Conservation (phyloP, 352 stramenopile genomes). For the Elongisporangium undulatum region DNA sequence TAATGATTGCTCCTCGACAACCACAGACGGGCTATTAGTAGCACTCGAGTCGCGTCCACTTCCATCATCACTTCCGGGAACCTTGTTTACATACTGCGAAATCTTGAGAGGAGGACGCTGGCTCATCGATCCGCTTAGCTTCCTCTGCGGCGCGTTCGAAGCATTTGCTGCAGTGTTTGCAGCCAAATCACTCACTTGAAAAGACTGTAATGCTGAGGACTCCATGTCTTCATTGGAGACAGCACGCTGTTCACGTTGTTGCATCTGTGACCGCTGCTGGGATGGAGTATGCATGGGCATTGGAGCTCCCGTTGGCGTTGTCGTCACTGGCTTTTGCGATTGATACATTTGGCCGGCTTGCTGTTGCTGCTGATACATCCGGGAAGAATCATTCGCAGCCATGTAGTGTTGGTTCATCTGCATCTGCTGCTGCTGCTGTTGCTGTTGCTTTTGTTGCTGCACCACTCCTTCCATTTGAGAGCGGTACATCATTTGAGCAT, state of each 20-base stretch:
- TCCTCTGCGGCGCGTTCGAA: not conserved
- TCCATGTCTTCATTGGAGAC: not conserved
- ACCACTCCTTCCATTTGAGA: conserved; percentile 44
- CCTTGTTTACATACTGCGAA: conserved; percentile 75
- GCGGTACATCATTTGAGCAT: conserved; percentile 32
- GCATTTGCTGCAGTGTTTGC: not conserved
- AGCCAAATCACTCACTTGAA: not conserved
- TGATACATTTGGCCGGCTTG: conserved; percentile 4
- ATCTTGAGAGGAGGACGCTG: conserved; percentile 58
- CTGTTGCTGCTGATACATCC: conserved; percentile 7
- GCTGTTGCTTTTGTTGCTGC: conserved; percentile 28
- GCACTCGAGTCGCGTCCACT: conserved; percentile 2
- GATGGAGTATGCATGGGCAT: not conserved
- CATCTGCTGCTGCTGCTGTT: conserved; percentile 29
- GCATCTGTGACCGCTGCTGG: not conserved
- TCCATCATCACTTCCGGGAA: conserved; percentile 23
- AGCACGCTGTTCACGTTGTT: not conserved
- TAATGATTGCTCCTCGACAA: not conserved
- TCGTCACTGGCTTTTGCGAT: not conserved
- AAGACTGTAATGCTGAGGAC: not conserved
- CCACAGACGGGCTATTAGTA: not conserved
- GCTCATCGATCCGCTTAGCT: conserved; percentile 10
- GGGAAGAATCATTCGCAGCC: conserved; percentile 1
- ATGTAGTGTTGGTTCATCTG: conserved; percentile 19
- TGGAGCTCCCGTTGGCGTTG: not conserved